phyloP scores from a whole-genome alignment of 495 filamentous ascomycete genomes.

The Penicillium desertorum region DNA sequence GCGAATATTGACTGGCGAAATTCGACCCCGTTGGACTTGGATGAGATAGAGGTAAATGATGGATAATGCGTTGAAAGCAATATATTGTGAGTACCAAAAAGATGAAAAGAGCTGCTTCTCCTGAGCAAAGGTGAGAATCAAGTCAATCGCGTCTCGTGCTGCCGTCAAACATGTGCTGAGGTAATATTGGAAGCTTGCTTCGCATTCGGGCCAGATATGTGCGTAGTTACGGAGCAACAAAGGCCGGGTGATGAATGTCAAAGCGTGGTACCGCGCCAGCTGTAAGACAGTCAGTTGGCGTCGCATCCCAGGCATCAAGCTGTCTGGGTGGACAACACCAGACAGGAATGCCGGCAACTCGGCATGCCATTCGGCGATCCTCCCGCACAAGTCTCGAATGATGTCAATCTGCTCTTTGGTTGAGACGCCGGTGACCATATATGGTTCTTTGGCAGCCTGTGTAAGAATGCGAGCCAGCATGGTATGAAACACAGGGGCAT shows the following conservation, averaged over 20 bases:
- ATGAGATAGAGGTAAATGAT: slow-evolving; percentile 33
- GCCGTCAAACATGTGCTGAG: slow-evolving; percentile 23
- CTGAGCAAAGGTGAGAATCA: slow-evolving; percentile 27
- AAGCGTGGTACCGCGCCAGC: slow-evolving; percentile 27
- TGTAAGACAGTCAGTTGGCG: slow-evolving; percentile 29
- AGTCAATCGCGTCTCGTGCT: slow-evolving; percentile 24
- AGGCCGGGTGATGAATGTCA: slow-evolving; percentile 32
- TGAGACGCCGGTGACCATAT: slow-evolving; percentile 22
- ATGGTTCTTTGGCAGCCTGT: slow-evolving; percentile 26
- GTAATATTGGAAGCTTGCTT: slow-evolving; percentile 17
- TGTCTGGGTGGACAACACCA: slow-evolving; percentile 28
- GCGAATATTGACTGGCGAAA: slow-evolving; percentile 13
- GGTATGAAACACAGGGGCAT: slow-evolving; percentile 30
- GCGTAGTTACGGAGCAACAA: slow-evolving; percentile 28
- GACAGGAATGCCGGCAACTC: slow-evolving; percentile 25
- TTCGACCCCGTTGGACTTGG: slow-evolving; percentile 22
- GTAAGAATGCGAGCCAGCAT: slow-evolving; percentile 27
- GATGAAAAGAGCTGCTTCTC: slow-evolving; percentile 27
- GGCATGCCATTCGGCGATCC: slow-evolving; percentile 26
- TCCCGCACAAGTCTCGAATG: slow-evolving; percentile 14
- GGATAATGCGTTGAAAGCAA: slow-evolving; percentile 34
- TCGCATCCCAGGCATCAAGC: slow-evolving; percentile 25
- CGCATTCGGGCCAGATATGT: slow-evolving; percentile 17
- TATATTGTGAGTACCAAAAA: slow-evolving; percentile 36
- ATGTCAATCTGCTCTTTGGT: slow-evolving; percentile 19